These are phyloP conservation scores for Pseudocercospora cruenta DNA, from an alignment of 2,329 filamentous ascomycete genomes.

Conservation along the genomic window DNA sequence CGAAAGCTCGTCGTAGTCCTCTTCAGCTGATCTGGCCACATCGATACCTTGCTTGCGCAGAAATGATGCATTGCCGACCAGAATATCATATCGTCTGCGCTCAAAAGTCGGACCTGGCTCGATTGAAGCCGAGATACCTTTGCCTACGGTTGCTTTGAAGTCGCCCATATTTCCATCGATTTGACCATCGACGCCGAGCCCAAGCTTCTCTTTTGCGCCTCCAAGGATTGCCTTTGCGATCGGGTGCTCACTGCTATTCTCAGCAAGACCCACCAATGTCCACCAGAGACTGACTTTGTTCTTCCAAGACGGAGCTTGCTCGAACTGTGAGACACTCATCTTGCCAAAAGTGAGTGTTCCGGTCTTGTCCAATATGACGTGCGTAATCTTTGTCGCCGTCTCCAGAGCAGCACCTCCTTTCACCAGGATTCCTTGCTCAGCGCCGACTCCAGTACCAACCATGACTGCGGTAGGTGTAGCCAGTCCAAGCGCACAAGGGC, in stretches of 20 bases:
- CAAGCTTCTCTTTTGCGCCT: constrained; percentile 75
- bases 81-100: constrained; percentile 72
- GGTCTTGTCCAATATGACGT: constrained; percentile 93
- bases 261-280: constrained; percentile 91
- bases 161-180: constrained; percentile 84
- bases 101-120: constrained; percentile 73
- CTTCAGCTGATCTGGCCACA: constrained; percentile 57
- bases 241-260: constrained; percentile 94
- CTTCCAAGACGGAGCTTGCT: constrained; percentile 70
- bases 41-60: constrained; percentile 71
- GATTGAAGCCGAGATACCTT: constrained; percentile 79
- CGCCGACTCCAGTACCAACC: constrained; percentile 97
- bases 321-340: constrained; percentile 83
- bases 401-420: constrained; percentile 94
- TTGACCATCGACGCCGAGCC: constrained; percentile 69
- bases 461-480: constrained; percentile 97
- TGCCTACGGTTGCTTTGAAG: constrained; percentile 81
- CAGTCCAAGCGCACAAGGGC: constrained; percentile 92
- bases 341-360: constrained; percentile 92
- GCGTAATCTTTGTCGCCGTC: constrained; percentile 83
- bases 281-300: constrained; percentile 81
- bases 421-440: constrained; percentile 94
- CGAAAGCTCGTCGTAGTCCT: constrained; percentile 55
- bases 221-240: constrained; percentile 85
- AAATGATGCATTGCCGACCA: constrained; percentile 81